Base-by-base conservation (phyloP, 202 grass and related monocot species). In the Eragrostis tef region DNA sequence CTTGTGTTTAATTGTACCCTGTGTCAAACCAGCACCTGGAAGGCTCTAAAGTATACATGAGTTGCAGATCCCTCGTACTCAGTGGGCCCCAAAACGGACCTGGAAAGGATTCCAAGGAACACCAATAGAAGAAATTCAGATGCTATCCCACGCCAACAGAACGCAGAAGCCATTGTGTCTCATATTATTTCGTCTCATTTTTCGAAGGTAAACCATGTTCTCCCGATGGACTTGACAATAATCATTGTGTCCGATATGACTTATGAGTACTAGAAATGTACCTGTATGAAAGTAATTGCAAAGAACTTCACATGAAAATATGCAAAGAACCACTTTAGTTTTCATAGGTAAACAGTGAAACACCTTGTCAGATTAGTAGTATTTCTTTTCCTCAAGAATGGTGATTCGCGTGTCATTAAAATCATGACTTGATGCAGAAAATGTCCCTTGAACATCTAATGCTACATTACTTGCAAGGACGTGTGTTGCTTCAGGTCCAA, bases 391-490 rank as follows among this genome's bases (percentile, higher is more conserved):
- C 54, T 20, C 13, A 5, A 10, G 21, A 42, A 70, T 70, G 22
- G 36, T 24, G 62, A 50, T 63, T 71, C 21, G 2, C 39, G 16
- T 88, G 42, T 63, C 17, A 74, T 19, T 48, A 8, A 83, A 47
- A 70, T 46, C 11, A 74, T 63, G 47, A 25, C 67, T 85, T 81
- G 57, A 59, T 87, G 70, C 88, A 98, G 95, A 88, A 94, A 93
- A 98, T 98, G 88, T 89, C 79, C 17, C 88, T 98, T 27, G 95
- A 94, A 73, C 59, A 65, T 74, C 81, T 93, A 85, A 89, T 92
- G 74, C 36, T 93, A 67, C 95, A 98, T 80, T 90, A 89, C 43
- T 77, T 94, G 77, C 90, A 91, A 91, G 92, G 92, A 47, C 80
- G 88, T 34, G 53, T 98, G 64, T 71, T 94, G 52, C 84, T 94